Base-by-base conservation (phyloP, 1,139 yeast species). In the Pichia sp. region DNA sequence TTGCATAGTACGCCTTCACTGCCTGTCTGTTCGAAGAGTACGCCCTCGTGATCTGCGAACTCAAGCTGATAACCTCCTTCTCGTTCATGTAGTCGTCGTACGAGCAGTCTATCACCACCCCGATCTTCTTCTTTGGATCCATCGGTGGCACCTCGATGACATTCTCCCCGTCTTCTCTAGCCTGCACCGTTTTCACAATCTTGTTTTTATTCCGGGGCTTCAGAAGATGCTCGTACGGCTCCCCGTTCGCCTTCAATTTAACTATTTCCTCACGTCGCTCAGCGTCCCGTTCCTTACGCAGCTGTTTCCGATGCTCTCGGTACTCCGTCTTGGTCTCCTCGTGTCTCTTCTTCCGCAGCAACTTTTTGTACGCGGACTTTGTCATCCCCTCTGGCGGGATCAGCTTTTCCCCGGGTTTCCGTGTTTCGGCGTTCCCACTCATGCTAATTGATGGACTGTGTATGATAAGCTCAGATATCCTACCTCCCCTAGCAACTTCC, bases 31-130 rank as follows among this genome's bases (percentile, higher is more conserved):
- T 88, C 23, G 85, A 84, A 8, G 96, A 80, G 68, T 93, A 91
- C 53, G 90, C 78, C 54, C 97, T 74, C 10, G 93, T 81, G 48
- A 93, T 76, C 69, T 93, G 99, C 55, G 83, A 80, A 10, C 91
- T 80, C 65, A 91, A 70, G 19, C 96, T 87, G 2, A 79, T 80
- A 45, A 87, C 79, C 64, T 93, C 98, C 66, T 76, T 83, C 40
- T 82, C 86, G 48, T 76, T 80, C 99, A 93, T 93, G 62, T 87
- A 68, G 43, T 87, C 90, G 64, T 93, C 99, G 67, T 93, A 93
- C 23, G 78, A 87, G 70, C 99, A 93, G 69, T 93, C 99, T 59
- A 93, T 67, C 19, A 90, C 71, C 37, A 91, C 75, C 5, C 71
- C 71, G 42, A 79, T 75, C 0, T 76, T 79, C 3, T 82, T 75